Conservation (phyloP, 2,329 filamentous ascomycete genomes). For the Diaporthe australafricana region DNA sequence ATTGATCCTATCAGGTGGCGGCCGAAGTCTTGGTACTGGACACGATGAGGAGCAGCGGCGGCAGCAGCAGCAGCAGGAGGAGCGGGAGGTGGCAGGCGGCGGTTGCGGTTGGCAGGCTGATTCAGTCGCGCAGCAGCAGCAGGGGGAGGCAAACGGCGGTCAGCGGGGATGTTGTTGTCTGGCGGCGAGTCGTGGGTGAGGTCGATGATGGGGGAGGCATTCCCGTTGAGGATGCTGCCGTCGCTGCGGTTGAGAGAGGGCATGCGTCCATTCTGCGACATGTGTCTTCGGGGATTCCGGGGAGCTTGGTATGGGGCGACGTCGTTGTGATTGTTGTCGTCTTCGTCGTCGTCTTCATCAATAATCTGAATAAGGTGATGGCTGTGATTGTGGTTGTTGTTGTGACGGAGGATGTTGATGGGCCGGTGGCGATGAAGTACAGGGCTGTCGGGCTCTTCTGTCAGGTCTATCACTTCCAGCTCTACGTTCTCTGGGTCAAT, state of each 20-base stretch:
- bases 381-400: background rate
- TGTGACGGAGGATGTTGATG: slow-evolving; percentile 26
- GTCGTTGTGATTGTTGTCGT: background rate
- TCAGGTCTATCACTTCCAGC: slow-evolving; percentile 59
- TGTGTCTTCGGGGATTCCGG: slow-evolving; percentile 55
- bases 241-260: slow-evolving; percentile 59
- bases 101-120: slow-evolving; percentile 17
- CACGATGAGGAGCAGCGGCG: background rate
- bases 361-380: background rate
- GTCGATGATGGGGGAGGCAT: slow-evolving; percentile 57
- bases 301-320: background rate
- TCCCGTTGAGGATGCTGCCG: slow-evolving; percentile 52
- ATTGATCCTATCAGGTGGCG: slow-evolving; percentile 25
- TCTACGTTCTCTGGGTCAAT: background rate
- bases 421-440: slow-evolving; percentile 30
- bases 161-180: slow-evolving; percentile 39
- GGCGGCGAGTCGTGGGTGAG: slow-evolving; percentile 61
- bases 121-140: slow-evolving; percentile 13
- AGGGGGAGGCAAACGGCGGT: slow-evolving; percentile 32
- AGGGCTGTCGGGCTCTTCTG: slow-evolving; percentile 62
- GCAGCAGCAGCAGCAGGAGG: slow-evolving; percentile 22
- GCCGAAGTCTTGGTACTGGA: slow-evolving; percentile 20
- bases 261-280: slow-evolving; percentile 53
- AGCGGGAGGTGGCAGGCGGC: slow-evolving; percentile 19
- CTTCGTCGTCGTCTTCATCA: slow-evolving; percentile 15